Conservation (phyloP, 2,329 filamentous ascomycete genomes). For the Ophiognomonia clavigignenti-juglandacearum region DNA sequence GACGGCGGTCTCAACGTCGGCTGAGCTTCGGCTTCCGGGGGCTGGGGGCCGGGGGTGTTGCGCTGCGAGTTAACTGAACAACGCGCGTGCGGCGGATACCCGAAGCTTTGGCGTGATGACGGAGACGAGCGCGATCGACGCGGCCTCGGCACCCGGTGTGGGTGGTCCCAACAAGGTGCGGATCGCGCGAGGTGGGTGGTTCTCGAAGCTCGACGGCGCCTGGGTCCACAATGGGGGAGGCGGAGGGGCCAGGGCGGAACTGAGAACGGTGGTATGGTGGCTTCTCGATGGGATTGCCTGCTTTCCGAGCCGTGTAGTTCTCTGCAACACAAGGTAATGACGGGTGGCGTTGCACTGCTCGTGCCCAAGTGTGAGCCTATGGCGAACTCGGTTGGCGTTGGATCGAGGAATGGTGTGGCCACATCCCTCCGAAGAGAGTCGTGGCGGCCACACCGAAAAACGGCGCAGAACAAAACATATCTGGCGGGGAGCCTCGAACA, state of each 20-base stretch:
- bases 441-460: too few relatives aligned
- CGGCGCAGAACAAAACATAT: too few relatives aligned
- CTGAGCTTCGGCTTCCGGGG: background rate
- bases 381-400: too few relatives aligned
- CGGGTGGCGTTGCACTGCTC: too few relatives aligned
- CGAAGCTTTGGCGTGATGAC: slow-evolving; percentile 1
- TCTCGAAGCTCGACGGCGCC: slow-evolving; percentile 10
- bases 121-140: slow-evolving; percentile 12
- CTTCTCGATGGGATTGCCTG: too few relatives aligned
- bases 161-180: background rate
- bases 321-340: too few relatives aligned
- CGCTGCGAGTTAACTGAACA: background rate
- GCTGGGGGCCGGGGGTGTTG: background rate
- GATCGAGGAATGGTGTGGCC: too few relatives aligned
- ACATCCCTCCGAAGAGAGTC: too few relatives aligned
- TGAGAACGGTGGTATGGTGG: too few relatives aligned
- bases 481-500: too few relatives aligned
- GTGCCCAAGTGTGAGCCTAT: too few relatives aligned
- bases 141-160: background rate
- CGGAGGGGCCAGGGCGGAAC: slow-evolving; percentile 7
- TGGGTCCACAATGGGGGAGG: slow-evolving; percentile 6
- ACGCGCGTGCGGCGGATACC: background rate
- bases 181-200: slow-evolving; percentile 2
- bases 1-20: slow-evolving; percentile 7
- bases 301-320: too few relatives aligned